Conservation (phyloP, 2,329 filamentous ascomycete genomes). For the Colletotrichum agaves region DNA sequence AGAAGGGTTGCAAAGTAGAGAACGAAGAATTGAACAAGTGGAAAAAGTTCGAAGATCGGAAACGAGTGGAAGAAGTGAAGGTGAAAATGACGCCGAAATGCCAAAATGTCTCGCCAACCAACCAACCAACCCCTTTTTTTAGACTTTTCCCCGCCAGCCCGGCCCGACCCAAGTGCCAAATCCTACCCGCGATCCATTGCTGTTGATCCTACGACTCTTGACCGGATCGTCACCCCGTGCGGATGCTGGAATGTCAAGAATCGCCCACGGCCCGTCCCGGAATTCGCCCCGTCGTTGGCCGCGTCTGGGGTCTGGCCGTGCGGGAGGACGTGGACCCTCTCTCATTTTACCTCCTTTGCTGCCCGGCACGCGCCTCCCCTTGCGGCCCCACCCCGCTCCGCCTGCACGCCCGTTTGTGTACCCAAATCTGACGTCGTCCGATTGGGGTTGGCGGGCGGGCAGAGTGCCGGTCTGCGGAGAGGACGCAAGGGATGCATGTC, state of each 20-base stretch:
- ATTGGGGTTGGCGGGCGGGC: background rate
- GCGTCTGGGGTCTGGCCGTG: background rate
- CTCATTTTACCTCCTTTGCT: background rate
- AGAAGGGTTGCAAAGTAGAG: background rate
- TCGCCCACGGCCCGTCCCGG: background rate
- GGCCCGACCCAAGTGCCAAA: background rate
- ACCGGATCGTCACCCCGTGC: background rate
- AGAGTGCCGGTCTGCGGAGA: too few species aligned
- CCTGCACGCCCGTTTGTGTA: conserved; percentile 1
- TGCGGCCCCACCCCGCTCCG: conserved; percentile 24
- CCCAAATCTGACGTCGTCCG: conserved; percentile 25
- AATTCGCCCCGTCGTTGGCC: too few species aligned
- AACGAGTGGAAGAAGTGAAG: too few species aligned
- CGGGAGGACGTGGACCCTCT: too few species aligned
- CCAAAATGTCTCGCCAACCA: conserved; percentile 1
- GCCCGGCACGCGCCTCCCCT: conserved; percentile 9
- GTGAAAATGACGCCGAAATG: background rate
- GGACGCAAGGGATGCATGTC: background rate
- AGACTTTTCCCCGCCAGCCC: background rate
- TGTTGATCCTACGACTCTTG: background rate
- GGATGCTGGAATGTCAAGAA: background rate
- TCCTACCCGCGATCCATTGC: background rate
- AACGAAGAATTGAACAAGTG: background rate
- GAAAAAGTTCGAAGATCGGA: background rate
- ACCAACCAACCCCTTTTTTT: conserved; percentile 18